Percentiles rank a stretch among this genome's conserved stretches.
Evolutionary conservation across 148 eudicot genomes (phyloP).

Genomic region (Rhododendron kiyosumense): DNA sequence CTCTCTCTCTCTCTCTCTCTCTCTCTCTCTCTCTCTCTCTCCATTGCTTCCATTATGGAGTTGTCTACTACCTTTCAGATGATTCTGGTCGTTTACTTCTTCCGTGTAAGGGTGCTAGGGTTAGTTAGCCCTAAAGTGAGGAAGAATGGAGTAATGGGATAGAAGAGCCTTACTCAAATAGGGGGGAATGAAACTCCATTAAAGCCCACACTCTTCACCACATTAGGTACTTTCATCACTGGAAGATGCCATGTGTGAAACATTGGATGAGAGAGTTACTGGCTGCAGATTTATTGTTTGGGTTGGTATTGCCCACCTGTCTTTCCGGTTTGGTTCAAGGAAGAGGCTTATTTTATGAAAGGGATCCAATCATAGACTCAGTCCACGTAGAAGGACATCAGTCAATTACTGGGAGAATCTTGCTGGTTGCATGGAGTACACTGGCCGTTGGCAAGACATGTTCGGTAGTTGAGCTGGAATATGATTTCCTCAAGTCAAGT

Average conservation of each 20-base stretch:
- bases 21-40: neutral
- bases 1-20: neutral
- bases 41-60: neutral
- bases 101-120: neutral
- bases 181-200: neutral
- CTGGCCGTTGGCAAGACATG: slow-evolving; percentile 17
- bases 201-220: neutral
- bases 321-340: slow-evolving; percentile 7
- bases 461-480: slow-evolving; percentile 25
- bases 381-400: slow-evolving; percentile 11
- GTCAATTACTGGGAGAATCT: slow-evolving; percentile 13
- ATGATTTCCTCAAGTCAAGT: slow-evolving; percentile 24
- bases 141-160: neutral
- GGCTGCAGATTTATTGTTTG: neutral
- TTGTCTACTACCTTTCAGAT: neutral
- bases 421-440: slow-evolving; percentile 8
- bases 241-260: slow-evolving; percentile 1
- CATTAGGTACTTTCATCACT: neutral
- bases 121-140: neutral
- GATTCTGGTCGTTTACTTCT: neutral
- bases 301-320: neutral
- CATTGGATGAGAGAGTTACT: neutral
- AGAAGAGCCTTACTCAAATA: neutral
- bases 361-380: neutral
- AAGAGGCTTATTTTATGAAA: neutral